A percentile compares a stretch with the other conserved stretches of the same genome.
phyloP scores from a whole-genome alignment of 2,329 filamentous ascomycete species.

The Fusarium pseudoanthophilum region DNA sequence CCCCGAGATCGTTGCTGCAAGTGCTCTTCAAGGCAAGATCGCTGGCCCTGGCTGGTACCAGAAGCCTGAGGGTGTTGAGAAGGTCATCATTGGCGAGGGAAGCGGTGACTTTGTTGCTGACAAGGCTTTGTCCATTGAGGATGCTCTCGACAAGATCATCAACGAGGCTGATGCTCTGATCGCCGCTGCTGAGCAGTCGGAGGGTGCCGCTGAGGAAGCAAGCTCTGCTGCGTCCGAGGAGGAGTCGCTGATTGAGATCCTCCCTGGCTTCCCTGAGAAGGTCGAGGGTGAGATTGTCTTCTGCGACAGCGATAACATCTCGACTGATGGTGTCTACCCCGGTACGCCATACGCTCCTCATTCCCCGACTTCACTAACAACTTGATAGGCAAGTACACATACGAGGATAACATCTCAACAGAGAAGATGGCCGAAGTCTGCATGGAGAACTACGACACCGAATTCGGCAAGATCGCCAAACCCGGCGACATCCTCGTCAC shows the following conservation, averaged over 20 bases:
- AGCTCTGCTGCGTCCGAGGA: conserved; percentile 34
- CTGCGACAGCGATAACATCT: conserved; percentile 61
- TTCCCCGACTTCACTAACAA: neutral
- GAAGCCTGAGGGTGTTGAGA: conserved; percentile 72
- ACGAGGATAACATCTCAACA: conserved; percentile 82
- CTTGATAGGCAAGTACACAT: conserved; percentile 78
- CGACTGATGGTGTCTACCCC: conserved; percentile 93
- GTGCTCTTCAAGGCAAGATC: conserved; percentile 78
- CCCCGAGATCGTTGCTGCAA: conserved; percentile 92
- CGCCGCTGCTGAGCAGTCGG: conserved; percentile 60
- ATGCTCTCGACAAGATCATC: conserved; percentile 78
- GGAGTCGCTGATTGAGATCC: conserved; percentile 71
- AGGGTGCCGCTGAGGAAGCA: neutral
- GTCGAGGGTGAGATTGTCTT: conserved; percentile 90
- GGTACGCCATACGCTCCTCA: conserved; percentile 63
- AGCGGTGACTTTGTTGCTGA: conserved; percentile 73
- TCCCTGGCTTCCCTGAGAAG: conserved; percentile 86
- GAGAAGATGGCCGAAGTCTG: conserved; percentile 89
- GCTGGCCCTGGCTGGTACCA: conserved; percentile 83
- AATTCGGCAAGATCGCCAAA: conserved; percentile 72
- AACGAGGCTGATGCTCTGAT: conserved; percentile 74
- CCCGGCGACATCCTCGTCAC: conserved; percentile 83
- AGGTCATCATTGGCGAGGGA: conserved; percentile 77
- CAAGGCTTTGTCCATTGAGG: conserved; percentile 72
- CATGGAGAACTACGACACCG: conserved; percentile 92